These are phyloP conservation scores for Ascochyta lentis DNA, from an alignment of 2,329 filamentous ascomycete species.

Conservation along the genomic window DNA sequence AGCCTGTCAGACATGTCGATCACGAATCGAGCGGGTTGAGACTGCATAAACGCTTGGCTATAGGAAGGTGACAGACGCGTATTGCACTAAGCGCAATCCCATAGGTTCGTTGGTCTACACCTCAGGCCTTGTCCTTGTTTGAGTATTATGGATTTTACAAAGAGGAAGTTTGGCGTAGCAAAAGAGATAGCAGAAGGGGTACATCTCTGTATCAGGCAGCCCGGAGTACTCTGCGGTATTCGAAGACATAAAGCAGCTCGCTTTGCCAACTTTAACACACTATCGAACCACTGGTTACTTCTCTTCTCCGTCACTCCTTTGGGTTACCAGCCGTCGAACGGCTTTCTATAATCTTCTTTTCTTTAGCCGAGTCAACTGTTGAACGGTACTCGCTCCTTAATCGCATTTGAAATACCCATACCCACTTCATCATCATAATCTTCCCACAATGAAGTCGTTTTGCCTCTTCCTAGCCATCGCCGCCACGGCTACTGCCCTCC, in stretches of 20 bases:
- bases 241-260: conserved; percentile 9
- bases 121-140: conserved; percentile 23
- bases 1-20: conserved; percentile 25
- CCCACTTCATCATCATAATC: conserved; percentile 2
- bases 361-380: conserved; percentile 28
- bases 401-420: conserved; percentile 2
- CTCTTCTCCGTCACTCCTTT: conserved; percentile 29
- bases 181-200: conserved; percentile 9
- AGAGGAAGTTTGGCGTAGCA: conserved; percentile 10
- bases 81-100: conserved; percentile 10
- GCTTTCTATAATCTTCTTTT: conserved; percentile 23
- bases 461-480: conserved; percentile 20
- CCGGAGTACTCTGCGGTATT: background rate
- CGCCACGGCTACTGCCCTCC: conserved; percentile 24
- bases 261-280: conserved; percentile 8
- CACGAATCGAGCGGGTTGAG: conserved; percentile 13
- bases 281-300: conserved; percentile 5
- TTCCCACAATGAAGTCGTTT: conserved; percentile 24
- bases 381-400: conserved; percentile 27
- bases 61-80: conserved; percentile 16
- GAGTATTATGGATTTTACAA: conserved; percentile 18
- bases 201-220: conserved; percentile 7
- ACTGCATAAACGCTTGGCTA: conserved; percentile 29
- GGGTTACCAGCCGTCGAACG: conserved; percentile 33
- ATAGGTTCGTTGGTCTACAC: conserved; percentile 14